Evolutionary conservation across 768 basidiomycete genomes (phyloP).

Genomic region (Hygrocybe coccinea): DNA sequence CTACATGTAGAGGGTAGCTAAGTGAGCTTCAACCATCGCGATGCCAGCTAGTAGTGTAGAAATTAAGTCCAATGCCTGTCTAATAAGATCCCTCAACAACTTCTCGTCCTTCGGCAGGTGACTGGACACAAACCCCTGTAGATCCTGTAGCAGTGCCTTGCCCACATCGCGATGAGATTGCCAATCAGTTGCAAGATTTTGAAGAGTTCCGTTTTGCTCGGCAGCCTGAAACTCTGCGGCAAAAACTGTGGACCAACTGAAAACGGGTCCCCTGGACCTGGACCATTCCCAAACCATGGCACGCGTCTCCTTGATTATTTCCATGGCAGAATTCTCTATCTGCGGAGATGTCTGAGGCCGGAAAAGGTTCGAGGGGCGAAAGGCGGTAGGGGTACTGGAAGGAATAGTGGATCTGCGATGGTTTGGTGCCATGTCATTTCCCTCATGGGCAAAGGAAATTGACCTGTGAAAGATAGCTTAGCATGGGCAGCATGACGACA

Average conservation of each 20-base stretch:
- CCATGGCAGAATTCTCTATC: no score
- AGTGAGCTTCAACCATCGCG: neutral
- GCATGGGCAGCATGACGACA: no score
- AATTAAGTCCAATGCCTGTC: neutral
- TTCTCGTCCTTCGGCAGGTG: neutral
- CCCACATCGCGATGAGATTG: neutral
- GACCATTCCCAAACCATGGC: slow-evolving; percentile 1
- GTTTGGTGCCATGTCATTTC: no score
- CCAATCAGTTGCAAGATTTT: neutral
- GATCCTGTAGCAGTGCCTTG: neutral
- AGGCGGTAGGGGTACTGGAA: no score
- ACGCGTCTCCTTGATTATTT: neutral
- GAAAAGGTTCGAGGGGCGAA: no score
- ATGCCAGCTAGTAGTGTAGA: neutral
- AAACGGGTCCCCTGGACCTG: neutral
- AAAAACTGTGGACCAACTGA: neutral
- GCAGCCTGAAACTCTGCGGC: neutral
- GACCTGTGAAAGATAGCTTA: no score
- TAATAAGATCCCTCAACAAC: neutral
- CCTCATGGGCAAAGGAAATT: no score
- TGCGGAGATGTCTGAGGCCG: no score
- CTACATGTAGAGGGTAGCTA: no score
- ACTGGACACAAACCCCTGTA: neutral
- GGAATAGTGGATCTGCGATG: no score
- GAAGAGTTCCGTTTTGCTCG: neutral